Conservation (phyloP, 2,329 filamentous ascomycete genomes). For the Helotiales sp. region DNA sequence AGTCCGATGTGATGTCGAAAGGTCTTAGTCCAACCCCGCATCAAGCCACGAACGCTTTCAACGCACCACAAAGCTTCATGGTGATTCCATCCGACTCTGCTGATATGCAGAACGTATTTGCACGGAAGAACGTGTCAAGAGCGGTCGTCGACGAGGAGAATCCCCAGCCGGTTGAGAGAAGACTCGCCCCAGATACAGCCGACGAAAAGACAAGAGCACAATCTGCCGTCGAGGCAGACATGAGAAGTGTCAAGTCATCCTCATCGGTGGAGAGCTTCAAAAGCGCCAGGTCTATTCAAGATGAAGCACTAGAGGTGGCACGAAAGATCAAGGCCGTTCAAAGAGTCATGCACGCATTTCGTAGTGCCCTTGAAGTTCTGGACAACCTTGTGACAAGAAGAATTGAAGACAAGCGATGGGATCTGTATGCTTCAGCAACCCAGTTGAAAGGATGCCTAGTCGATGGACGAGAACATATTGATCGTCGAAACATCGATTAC, state of each 20-base stretch:
- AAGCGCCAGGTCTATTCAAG: conserved; percentile 25
- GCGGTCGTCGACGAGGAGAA: neutral
- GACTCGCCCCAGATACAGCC: neutral
- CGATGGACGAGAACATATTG: conserved; percentile 6
- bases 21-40: neutral
- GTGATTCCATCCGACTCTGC: neutral
- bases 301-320: conserved; percentile 10
- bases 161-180: neutral
- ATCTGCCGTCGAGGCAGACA: neutral
- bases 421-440: conserved; percentile 14
- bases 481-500: conserved; percentile 9
- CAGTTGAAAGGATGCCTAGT: conserved; percentile 9
- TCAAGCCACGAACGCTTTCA: neutral
- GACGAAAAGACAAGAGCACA: neutral
- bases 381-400: conserved; percentile 20
- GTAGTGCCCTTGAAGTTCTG: conserved; percentile 25
- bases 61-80: conserved; percentile 7
- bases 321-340: conserved; percentile 26
- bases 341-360: conserved; percentile 27
- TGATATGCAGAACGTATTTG: neutral
- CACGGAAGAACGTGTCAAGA: neutral
- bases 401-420: neutral
- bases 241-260: conserved; percentile 20
- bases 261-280: conserved; percentile 30
- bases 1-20: neutral